Percentiles rank a stretch among this genome's conserved stretches.
phyloP scores from a whole-genome alignment of 2,329 filamentous ascomycete genomes.

The Cladobotryum protrusum region DNA sequence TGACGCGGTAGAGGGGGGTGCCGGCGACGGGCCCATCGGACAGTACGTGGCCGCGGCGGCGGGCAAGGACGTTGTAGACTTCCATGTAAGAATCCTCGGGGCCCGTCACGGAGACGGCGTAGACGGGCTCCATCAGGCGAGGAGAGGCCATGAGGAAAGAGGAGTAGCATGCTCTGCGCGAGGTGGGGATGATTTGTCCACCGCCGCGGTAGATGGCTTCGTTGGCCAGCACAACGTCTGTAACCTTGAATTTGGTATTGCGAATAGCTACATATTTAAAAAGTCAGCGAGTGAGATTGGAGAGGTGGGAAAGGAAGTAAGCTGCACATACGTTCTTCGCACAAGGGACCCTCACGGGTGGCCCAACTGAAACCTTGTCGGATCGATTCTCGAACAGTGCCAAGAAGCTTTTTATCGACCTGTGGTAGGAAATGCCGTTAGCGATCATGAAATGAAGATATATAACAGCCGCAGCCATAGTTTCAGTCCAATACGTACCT shows the following conservation, averaged over 20 bases:
- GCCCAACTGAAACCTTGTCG: slow-evolving; percentile 97
- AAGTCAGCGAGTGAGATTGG: too few relatives aligned
- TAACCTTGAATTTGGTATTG: slow-evolving; percentile 96
- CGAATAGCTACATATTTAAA: slow-evolving; percentile 67
- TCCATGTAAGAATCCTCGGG: slow-evolving; percentile 82
- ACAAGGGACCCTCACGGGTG: slow-evolving; percentile 87
- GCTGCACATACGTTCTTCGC: slow-evolving; percentile 79
- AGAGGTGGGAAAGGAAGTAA: slow-evolving; percentile 3
- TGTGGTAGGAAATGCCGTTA: slow-evolving; percentile 22
- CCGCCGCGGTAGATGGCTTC: slow-evolving; percentile 94
- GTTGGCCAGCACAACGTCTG: slow-evolving; percentile 76
- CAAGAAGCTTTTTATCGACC: slow-evolving; percentile 88
- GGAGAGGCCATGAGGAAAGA: slow-evolving; percentile 97
- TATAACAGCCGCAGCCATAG: too few relatives aligned
- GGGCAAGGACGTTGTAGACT: slow-evolving; percentile 85
- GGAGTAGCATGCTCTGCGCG: slow-evolving; percentile 86
- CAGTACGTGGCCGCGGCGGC: slow-evolving; percentile 84
- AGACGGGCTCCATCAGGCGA: slow-evolving; percentile 93
- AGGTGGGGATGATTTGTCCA: slow-evolving; percentile 94
- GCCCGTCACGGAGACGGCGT: slow-evolving; percentile 86
- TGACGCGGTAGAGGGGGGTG: slow-evolving; percentile 87
- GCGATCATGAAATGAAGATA: background rate
- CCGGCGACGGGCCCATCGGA: slow-evolving; percentile 92
- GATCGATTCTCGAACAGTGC: slow-evolving; percentile 83
- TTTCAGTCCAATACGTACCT: slow-evolving; percentile 46